Conservation (phyloP, 495 filamentous ascomycete species). For the Trichocladium antarcticum region DNA sequence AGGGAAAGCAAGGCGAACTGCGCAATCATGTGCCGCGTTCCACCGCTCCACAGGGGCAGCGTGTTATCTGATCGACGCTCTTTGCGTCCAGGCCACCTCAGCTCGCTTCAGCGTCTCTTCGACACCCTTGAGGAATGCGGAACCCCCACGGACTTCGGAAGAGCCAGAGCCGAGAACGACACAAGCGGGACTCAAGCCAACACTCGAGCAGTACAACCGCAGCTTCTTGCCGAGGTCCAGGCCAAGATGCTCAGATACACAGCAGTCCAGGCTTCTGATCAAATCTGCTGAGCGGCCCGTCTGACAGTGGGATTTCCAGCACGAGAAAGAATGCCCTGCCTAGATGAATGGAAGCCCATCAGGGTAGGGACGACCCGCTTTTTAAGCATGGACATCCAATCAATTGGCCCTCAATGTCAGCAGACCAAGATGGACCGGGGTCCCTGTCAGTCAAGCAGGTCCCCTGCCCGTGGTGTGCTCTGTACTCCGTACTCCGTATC, state of each 20-base stretch:
- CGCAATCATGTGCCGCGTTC: neutral
- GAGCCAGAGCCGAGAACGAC: no score
- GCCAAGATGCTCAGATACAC: no score
- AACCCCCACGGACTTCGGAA: no score
- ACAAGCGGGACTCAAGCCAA: neutral
- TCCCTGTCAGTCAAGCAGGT: slow-evolving; percentile 1
- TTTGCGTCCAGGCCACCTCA: no score
- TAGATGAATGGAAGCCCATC: slow-evolving; percentile 1
- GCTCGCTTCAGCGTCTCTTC: neutral
- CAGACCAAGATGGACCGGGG: slow-evolving; percentile 15
- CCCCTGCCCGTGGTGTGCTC: no score
- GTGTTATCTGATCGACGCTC: slow-evolving; percentile 17
- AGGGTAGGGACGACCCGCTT: slow-evolving; percentile 6
- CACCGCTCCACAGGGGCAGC: slow-evolving; percentile 7
- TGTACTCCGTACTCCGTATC: no score
- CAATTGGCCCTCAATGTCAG: slow-evolving; percentile 21
- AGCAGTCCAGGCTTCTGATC: neutral
- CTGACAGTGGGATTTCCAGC: neutral
- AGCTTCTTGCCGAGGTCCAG: neutral
- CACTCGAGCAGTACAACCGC: neutral
- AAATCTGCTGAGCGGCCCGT: neutral
- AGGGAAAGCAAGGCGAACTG: neutral
- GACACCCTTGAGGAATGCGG: no score
- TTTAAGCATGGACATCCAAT: slow-evolving; percentile 12
- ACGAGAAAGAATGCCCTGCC: neutral